A percentile compares a stretch with the other conserved stretches of the same genome.
Conservation (phyloP, 257 asterid genomes). For the Penstemon newberryi region DNA sequence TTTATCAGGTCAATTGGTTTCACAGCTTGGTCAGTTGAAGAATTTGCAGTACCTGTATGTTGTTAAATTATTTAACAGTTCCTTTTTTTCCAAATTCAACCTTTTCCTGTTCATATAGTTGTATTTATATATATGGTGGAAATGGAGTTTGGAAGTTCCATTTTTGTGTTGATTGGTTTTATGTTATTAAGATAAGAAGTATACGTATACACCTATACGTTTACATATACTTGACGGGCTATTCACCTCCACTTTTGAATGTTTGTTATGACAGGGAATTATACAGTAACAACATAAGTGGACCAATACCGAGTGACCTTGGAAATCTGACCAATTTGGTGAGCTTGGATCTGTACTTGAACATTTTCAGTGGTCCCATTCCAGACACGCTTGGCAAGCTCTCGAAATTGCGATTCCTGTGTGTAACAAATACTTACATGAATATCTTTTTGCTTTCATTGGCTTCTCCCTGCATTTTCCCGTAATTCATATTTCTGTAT, state of each 20-base stretch:
- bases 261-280: conserved; percentile 65
- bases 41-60: conserved; percentile 95
- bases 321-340: conserved; percentile 96
- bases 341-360: conserved; percentile 98
- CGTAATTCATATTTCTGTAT: conserved; percentile 3
- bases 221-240: no score
- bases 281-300: conserved; percentile 89
- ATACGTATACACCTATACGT: no score
- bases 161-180: not conserved
- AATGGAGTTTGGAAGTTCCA: not conserved
- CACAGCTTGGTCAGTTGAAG: conserved; percentile 92
- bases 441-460: conserved; percentile 9
- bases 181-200: no score
- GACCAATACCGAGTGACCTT: conserved; percentile 79
- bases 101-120: not conserved
- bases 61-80: conserved; percentile 1
- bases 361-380: conserved; percentile 81
- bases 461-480: not conserved
- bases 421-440: conserved; percentile 36
- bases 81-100: not conserved
- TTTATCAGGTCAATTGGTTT: conserved; percentile 86
- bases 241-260: not conserved
- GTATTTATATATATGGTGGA: no score
- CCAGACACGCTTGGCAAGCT: conserved; percentile 89
- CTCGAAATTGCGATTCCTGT: conserved; percentile 90